Percentiles rank a stretch among this genome's conserved stretches.
These are phyloP conservation scores for Alternaria burnsii DNA, from an alignment of 2,329 filamentous ascomycete species.

Conservation along the genomic window DNA sequence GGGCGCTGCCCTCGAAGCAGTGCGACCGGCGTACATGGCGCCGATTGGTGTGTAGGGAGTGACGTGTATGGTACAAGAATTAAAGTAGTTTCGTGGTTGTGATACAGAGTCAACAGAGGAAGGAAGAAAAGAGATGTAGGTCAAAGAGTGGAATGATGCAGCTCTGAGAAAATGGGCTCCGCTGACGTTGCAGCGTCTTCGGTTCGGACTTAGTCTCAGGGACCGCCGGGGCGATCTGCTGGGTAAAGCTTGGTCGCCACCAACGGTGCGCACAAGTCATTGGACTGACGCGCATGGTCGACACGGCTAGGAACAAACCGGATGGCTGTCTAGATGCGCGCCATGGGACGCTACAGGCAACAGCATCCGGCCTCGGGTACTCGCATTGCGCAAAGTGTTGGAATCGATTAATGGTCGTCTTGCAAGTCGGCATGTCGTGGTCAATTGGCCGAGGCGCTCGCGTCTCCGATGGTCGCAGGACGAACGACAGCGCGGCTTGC, in stretches of 20 bases:
- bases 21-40: conserved; percentile 58
- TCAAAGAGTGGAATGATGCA: conserved; percentile 27
- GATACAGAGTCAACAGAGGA: conserved; percentile 14
- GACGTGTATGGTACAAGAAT: conserved; percentile 18
- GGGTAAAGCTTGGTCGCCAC: conserved; percentile 28
- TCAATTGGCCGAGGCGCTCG: conserved; percentile 14
- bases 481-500: conserved; percentile 11
- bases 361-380: not conserved
- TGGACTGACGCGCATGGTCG: conserved; percentile 5
- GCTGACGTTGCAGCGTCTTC: conserved; percentile 16
- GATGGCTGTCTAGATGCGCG: not conserved
- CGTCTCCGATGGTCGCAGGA: conserved; percentile 16
- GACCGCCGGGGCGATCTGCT: conserved; percentile 22
- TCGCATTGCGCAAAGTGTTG: not conserved
- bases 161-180: conserved; percentile 16
- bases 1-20: conserved; percentile 56
- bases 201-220: conserved; percentile 16
- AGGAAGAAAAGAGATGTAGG: conserved; percentile 19
- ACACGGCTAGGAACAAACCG: conserved; percentile 18
- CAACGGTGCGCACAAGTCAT: conserved; percentile 12
- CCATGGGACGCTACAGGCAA: conserved; percentile 3
- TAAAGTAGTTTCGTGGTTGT: conserved; percentile 2
- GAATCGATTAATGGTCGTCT: not conserved
- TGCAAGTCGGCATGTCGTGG: not conserved
- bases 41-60: conserved; percentile 30